Percentiles rank a stretch among this genome's conserved stretches.
Evolutionary conservation across 805 yeast genomes (phyloP).

Genomic region (Ogataea ganodermae): DNA sequence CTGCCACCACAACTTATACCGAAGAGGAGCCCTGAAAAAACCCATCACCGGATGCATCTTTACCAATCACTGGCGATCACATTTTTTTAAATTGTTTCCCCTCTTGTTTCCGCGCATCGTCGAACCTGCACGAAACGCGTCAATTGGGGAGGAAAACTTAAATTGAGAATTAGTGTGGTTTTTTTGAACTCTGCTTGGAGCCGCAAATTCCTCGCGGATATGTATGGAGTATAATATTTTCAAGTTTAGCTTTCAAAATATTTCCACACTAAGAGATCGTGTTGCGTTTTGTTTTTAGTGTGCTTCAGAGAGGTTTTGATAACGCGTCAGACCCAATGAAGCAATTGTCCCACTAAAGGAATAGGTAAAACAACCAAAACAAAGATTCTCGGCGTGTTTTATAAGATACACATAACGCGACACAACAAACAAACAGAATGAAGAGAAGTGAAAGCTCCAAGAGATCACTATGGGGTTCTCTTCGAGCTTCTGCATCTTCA

Average conservation of each 20-base stretch:
- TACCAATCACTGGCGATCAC: neutral
- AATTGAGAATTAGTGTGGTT: neutral
- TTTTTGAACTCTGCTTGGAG: neutral
- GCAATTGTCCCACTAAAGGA: neutral
- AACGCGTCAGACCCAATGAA: slow-evolving; percentile 3
- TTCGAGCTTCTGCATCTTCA: slow-evolving; percentile 19
- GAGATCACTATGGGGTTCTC: slow-evolving; percentile 26
- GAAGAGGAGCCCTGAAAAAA: neutral
- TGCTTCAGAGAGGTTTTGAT: slow-evolving; percentile 1
- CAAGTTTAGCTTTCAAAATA: neutral
- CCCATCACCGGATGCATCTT: neutral
- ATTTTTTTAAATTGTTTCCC: neutral
- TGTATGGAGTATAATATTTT: neutral
- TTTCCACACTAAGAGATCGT: neutral
- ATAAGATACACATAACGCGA: neutral
- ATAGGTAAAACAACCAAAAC: neutral
- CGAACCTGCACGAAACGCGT: slow-evolving; percentile 4
- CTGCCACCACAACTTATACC: too few species aligned
- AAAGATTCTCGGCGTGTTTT: neutral
- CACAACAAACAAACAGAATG: slow-evolving; percentile 6
- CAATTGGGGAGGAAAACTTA: neutral
- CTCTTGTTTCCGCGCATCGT: neutral
- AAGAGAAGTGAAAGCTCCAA: slow-evolving; percentile 19
- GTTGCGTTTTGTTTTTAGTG: neutral
- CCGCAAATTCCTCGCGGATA: slow-evolving; percentile 4